A percentile compares a stretch with the other conserved stretches of the same genome.
Evolutionary conservation across 495 filamentous ascomycete species (phyloP).

Genomic region (Chaetomidium leptoderma): DNA sequence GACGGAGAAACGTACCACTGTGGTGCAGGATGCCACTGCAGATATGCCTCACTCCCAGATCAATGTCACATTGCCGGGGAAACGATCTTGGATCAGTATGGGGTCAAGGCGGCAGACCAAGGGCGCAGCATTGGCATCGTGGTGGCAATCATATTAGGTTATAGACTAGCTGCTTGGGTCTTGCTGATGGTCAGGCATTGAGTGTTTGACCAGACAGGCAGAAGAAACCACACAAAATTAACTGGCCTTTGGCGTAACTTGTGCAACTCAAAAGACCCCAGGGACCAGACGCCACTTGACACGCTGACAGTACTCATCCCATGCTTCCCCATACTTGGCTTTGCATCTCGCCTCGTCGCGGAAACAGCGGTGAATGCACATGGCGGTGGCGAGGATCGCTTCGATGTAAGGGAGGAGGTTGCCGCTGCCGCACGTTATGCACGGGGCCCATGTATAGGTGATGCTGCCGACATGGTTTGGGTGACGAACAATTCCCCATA

Average conservation of each 20-base stretch:
- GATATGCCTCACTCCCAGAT: neutral
- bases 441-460: neutral
- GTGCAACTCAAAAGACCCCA: neutral
- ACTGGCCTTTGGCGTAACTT: neutral
- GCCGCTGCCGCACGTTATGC: neutral
- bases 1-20: neutral
- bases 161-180: neutral
- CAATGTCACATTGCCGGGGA: neutral
- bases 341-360: conserved; percentile 1
- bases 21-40: neutral
- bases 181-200: neutral
- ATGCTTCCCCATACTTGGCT: neutral
- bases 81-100: neutral
- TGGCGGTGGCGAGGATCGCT: neutral
- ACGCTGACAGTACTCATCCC: neutral
- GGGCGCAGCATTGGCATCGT: neutral
- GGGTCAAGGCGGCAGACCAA: neutral
- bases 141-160: neutral
- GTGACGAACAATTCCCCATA: neutral
- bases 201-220: neutral
- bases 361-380: neutral
- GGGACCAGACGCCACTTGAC: neutral
- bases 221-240: neutral
- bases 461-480: neutral
- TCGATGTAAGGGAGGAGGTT: neutral